Evolutionary conservation across 192 early-diverging fungal species (phyloP).

Genomic region (Umbelopsis sp.): DNA sequence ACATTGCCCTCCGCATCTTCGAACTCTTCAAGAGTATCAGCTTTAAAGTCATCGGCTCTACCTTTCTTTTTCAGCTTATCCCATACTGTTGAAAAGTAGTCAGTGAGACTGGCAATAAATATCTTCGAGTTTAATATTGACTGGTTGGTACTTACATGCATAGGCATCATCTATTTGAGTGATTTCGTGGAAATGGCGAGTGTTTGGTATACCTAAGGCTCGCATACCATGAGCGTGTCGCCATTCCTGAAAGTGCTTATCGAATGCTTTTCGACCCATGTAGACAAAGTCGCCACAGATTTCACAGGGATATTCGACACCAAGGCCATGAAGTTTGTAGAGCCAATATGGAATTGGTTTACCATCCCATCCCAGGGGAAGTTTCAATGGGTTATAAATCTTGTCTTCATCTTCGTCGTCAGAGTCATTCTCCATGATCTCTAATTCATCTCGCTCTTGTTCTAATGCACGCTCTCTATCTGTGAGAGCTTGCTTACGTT

Average conservation of each 20-base stretch:
- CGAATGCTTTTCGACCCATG: conserved; percentile 95
- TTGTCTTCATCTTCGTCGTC: conserved; percentile 81
- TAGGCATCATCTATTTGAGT: conserved; percentile 89
- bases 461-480: conserved; percentile 81
- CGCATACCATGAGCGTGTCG: conserved; percentile 95
- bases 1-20: conserved; percentile 85
- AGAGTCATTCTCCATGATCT: conserved; percentile 61
- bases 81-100: conserved; percentile 61
- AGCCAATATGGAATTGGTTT: conserved; percentile 99
- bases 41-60: conserved; percentile 68
- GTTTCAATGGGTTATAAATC: conserved; percentile 95
- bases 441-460: conserved; percentile 70
- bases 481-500: conserved; percentile 91
- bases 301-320: conserved; percentile 93
- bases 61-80: conserved; percentile 76
- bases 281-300: conserved; percentile 96
- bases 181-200: conserved; percentile 89
- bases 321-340: conserved; percentile 95
- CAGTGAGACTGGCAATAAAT: not conserved
- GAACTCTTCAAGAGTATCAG: conserved; percentile 90
- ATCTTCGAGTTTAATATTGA: not conserved
- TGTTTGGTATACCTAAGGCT: conserved; percentile 89
- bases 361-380: conserved; percentile 97
- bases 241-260: conserved; percentile 95
- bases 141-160: conserved; percentile 61